phyloP scores from a whole-genome alignment of 805 yeast species.

The Ogataea allantospora region DNA sequence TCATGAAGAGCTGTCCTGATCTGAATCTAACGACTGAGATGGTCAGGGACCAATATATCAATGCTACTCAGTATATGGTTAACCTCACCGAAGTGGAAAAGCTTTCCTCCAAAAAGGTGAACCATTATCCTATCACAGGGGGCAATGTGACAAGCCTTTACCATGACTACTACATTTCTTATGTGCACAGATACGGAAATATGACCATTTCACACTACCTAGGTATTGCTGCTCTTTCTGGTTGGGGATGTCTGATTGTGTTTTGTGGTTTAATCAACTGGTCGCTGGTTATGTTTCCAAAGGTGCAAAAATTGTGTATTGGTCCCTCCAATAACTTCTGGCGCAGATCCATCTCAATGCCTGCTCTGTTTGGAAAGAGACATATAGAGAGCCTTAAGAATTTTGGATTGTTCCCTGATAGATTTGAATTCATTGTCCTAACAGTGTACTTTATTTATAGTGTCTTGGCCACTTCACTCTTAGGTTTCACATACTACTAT shows the following conservation, averaged over 20 bases:
- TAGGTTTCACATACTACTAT: constrained; percentile 24
- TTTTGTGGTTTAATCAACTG: constrained; percentile 43
- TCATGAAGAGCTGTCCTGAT: constrained; percentile 23
- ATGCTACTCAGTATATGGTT: constrained; percentile 41
- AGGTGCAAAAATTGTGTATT: constrained; percentile 29
- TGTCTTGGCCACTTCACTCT: constrained; percentile 19
- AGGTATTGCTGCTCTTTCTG: constrained; percentile 47
- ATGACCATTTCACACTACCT: constrained; percentile 42
- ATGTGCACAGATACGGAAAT: constrained; percentile 34
- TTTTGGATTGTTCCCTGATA: constrained; percentile 46
- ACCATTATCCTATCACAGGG: constrained; percentile 38
- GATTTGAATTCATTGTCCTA: constrained; percentile 49
- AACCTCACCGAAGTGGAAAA: constrained; percentile 13
- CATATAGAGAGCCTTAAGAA: constrained; percentile 23
- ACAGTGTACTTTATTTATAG: constrained; percentile 35
- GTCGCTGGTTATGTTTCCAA: constrained; percentile 40
- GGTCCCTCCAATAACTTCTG: constrained; percentile 27
- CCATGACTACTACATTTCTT: constrained; percentile 25
- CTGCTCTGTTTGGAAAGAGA: constrained; percentile 22
- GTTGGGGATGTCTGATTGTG: constrained; percentile 47
- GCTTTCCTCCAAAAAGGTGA: constrained; percentile 27
- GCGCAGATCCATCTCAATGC: constrained; percentile 28
- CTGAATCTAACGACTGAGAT: constrained; percentile 33
- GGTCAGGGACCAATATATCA: constrained; percentile 37
- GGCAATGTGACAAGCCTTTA: constrained; percentile 24